phyloP scores from a whole-genome alignment of 2,329 filamentous ascomycete species.

The Monosporascus sp. region DNA sequence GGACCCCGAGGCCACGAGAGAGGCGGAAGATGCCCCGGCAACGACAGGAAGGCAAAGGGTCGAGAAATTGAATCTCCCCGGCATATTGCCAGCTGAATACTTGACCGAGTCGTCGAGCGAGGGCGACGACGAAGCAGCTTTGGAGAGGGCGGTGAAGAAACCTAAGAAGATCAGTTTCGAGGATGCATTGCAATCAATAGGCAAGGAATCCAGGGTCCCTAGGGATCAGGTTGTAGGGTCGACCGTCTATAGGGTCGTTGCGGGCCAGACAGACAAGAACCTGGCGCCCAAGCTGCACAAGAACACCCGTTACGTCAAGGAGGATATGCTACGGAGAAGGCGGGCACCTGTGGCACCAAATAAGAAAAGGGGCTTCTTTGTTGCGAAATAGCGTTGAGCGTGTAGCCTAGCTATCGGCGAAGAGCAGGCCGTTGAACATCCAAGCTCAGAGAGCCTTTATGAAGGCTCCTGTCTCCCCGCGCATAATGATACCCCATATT shows the following conservation, averaged over 20 bases:
- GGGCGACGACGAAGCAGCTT: constrained; percentile 13
- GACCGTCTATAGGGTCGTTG: constrained; percentile 48
- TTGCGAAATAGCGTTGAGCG: constrained; percentile 18
- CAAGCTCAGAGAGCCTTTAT: too few species aligned
- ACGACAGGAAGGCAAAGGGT: constrained; percentile 19
- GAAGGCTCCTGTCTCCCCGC: too few species aligned
- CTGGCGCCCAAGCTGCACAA: constrained; percentile 44
- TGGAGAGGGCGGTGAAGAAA: constrained; percentile 20
- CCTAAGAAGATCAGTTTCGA: constrained; percentile 41
- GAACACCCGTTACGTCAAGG: constrained; percentile 35
- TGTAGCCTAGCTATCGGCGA: neutral
- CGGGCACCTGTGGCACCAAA: constrained; percentile 26
- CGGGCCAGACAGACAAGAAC: constrained; percentile 36
- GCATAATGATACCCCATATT: too few species aligned
- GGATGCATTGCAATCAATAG: constrained; percentile 31
- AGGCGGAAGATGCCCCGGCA: constrained; percentile 13
- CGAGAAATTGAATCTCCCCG: constrained; percentile 34
- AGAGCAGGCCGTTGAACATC: too few species aligned
- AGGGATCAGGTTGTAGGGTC: constrained; percentile 45
- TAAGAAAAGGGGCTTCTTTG: constrained; percentile 41
- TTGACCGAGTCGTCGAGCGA: constrained; percentile 41
- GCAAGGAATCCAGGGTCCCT: constrained; percentile 32
- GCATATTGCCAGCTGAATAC: constrained; percentile 47
- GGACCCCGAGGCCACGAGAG: constrained; percentile 15
- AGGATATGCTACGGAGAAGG: constrained; percentile 40